Base-by-base conservation (phyloP, 441 rosid genomes). In the Arabidopsis lyrata region DNA sequence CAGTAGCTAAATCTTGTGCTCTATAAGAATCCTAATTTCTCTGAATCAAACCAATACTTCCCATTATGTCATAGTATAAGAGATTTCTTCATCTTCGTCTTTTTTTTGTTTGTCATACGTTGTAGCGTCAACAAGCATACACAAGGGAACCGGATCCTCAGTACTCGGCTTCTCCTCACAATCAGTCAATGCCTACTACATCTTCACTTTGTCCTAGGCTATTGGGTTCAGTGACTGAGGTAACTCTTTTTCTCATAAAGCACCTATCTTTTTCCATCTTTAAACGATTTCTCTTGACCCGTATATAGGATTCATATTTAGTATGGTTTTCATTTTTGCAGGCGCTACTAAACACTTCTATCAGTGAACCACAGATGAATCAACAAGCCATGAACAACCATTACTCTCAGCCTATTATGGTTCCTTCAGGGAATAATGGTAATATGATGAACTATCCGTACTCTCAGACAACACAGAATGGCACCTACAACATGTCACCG, bases 381-480 rank as follows among this genome's bases (percentile, higher is more conserved):
- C 29, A 38, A 45, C 63, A 22, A 22, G 24, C 24, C 3, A 22
- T 22, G 24, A 22, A 58, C 44, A 44, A 58, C 45, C 63, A 18
- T 6, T 90, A 92, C 81, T 80, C 97, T 49, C 73, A 48, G 58
- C 96, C 83, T n/a, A n/a, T n/a, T 42, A 83, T 84, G n/a, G 85
- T 89, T 80, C 89, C 94, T n/a, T 61, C 92, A 85, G 95, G 95
- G 56, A 93, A 77, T 68, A 88, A 83, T 66, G 82, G 94, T 12
- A 92, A 87, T 77, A 81, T 92, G 94, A 83, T 95, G 52, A 74
- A 95, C 74, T 89, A 92, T 72, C 93, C 93, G 90, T 84, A n/a
- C 59, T n/a, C 60, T 31, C 60, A 2, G 38, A 38, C 39, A 31
- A 8, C 39, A 55, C 13, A 55, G 60, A 31, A 55, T 31, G 20